phyloP scores from a whole-genome alignment of 805 yeast genomes.

The Candida krabiensis region DNA sequence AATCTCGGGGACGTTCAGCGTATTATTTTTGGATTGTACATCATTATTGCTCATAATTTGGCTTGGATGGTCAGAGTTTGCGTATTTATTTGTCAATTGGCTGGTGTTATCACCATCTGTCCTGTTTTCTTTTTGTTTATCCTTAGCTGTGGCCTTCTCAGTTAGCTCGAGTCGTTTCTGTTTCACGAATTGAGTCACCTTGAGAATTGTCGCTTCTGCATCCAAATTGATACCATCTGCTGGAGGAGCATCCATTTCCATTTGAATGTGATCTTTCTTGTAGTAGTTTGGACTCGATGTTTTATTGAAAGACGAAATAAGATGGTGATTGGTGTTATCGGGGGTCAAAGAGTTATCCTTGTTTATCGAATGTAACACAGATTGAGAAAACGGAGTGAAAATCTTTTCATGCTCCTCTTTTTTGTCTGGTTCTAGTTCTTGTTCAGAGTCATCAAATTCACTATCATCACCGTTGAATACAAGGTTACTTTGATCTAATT shows the following conservation, averaged over 20 bases:
- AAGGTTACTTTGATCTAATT: neutral
- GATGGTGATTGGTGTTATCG: neutral
- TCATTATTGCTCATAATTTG: neutral
- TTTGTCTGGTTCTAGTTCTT: too few species aligned
- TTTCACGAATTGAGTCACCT: conserved; percentile 24
- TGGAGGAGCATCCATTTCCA: conserved; percentile 8
- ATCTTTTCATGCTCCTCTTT: neutral
- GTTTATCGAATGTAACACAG: neutral
- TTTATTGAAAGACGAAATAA: neutral
- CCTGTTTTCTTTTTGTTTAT: neutral
- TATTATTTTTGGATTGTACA: neutral
- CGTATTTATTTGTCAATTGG: neutral
- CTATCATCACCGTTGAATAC: conserved; percentile 11
- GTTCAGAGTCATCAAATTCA: conserved; percentile 25
- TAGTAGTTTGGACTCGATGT: neutral
- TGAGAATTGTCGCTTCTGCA: conserved; percentile 25
- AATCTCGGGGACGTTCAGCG: neutral
- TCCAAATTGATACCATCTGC: too few species aligned
- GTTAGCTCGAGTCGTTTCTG: conserved; percentile 12
- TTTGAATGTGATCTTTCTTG: neutral
- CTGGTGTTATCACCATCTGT: neutral
- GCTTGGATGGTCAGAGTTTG: neutral
- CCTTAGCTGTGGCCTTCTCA: neutral
- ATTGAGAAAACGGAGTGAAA: neutral
- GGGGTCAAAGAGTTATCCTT: neutral